A percentile compares a stretch with the other conserved stretches of the same genome.
Conservation (phyloP, 2,329 filamentous ascomycete species). For the Fonsecaea erecta region DNA sequence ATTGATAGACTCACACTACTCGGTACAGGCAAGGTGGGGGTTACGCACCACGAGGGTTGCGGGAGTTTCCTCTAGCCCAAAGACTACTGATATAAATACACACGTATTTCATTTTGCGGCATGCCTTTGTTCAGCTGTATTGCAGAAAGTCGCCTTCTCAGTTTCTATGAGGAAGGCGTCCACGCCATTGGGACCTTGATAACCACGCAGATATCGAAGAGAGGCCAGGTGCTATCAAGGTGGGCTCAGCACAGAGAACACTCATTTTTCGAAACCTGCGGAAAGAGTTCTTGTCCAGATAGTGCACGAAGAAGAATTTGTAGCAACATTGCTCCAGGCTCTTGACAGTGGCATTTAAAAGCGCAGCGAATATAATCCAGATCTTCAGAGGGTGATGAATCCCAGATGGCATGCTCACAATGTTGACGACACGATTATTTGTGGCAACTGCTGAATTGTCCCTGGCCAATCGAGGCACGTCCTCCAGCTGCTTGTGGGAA, state of each 20-base stretch:
- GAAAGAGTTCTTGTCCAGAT: conserved; percentile 28
- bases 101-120: too few species aligned
- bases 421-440: conserved; percentile 4
- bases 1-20: not conserved
- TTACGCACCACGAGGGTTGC: not conserved
- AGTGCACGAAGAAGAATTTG: conserved; percentile 29
- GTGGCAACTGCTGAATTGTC: conserved; percentile 9
- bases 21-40: too few species aligned
- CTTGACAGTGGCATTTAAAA: conserved; percentile 28
- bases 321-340: conserved; percentile 21
- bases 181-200: conserved; percentile 27
- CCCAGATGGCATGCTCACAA: conserved; percentile 7
- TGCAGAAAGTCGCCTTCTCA: not conserved
- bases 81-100: not conserved
- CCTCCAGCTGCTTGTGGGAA: conserved; percentile 1
- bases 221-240: conserved; percentile 26
- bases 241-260: conserved; percentile 29
- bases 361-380: conserved; percentile 17
- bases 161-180: conserved; percentile 32
- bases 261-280: conserved; percentile 29
- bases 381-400: conserved; percentile 20
- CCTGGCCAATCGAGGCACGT: not conserved
- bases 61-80: not conserved
- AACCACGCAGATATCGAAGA: conserved; percentile 18
- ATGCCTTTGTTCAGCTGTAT: too few species aligned